Evolutionary conservation across 768 basidiomycete species (phyloP), one percentile per base, ranked within the genome.

Genomic region (Tylopilus plumbeoviolaceoides): DNA sequence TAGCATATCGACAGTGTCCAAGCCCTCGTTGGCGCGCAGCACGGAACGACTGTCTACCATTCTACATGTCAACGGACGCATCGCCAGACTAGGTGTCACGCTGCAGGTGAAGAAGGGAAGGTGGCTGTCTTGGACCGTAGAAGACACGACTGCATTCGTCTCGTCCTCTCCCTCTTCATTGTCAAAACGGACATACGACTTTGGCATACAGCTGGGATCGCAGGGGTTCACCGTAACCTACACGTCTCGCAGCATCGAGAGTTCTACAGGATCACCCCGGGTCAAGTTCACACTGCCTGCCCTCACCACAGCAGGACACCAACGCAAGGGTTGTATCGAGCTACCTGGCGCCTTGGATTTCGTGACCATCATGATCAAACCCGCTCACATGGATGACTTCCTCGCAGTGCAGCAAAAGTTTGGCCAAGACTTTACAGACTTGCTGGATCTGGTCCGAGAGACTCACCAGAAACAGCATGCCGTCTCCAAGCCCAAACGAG

Each of bases 31-130:
- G 28, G 54, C 61, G 6, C 60, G 12, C 54, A 51, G 46, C 45
- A 20, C 57, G 4, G 53, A 56, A 44, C 53, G 18, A 27, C 46
- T 47, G 21, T 30, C 56, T 7, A 54, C 31, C 48, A 64, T 68
- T 8, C 57, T 82, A 30, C 79, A 84, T 42, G 52, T 88, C 15
- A 79, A 86, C 55, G 74, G 78, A 5, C 73, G 75, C 25, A 51
- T 90, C 9, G 61, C 66, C 5, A 77, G 77, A 20, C 63, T 83
- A 21, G 78, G 78, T 23, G 73, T 90, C 9, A 80, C 81, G 4
- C 76, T 93, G 7, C 90, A 91, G 61, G 83, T 92, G 38, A 90
- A 92, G 86, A 88, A 85, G 55, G 89, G 89, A 18, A 92, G 89
- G 1, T 93, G 90, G 90, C 68, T 92, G 30, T 84, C 87, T 8